Conservation (phyloP, 73 alveolate species). For the Paramecium tetraurelia region DNA sequence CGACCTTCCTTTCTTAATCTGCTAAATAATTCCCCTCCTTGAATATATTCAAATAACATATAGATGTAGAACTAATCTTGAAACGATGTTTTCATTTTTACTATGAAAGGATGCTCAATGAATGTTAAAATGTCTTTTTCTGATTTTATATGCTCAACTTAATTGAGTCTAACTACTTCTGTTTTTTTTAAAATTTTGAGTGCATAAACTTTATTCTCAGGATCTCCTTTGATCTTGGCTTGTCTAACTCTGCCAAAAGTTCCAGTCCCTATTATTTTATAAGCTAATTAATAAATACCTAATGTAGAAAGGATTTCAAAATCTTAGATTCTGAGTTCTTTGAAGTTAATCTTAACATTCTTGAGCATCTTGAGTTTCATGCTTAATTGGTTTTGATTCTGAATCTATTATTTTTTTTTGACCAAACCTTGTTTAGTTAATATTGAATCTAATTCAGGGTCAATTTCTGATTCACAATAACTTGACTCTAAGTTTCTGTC, state of each 20-base stretch:
- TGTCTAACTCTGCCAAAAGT: slow-evolving; percentile 95
- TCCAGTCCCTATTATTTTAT: slow-evolving; percentile 70
- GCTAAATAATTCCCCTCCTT: slow-evolving; percentile 91
- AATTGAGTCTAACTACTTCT: slow-evolving; percentile 88
- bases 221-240: slow-evolving; percentile 74
- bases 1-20: slow-evolving; percentile 85
- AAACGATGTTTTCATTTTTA: slow-evolving; percentile 71
- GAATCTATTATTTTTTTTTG: slow-evolving; percentile 13
- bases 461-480: slow-evolving; percentile 39
- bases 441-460: background rate
- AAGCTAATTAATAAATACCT: slow-evolving; percentile 70
- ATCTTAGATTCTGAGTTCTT: slow-evolving; percentile 50
- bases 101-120: slow-evolving; percentile 64
- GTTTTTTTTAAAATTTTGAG: slow-evolving; percentile 93
- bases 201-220: slow-evolving; percentile 84
- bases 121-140: slow-evolving; percentile 60
- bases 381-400: background rate
- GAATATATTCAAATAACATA: slow-evolving; percentile 84
- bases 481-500: slow-evolving; percentile 1
- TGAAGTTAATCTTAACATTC: background rate
- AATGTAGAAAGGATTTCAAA: slow-evolving; percentile 71
- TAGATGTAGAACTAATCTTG: slow-evolving; percentile 80
- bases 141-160: slow-evolving; percentile 67
- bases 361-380: background rate
- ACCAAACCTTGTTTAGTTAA: slow-evolving; percentile 21